Evolutionary conservation across 768 basidiomycete genomes (phyloP).

Genomic region (Agrocybe praecox): DNA sequence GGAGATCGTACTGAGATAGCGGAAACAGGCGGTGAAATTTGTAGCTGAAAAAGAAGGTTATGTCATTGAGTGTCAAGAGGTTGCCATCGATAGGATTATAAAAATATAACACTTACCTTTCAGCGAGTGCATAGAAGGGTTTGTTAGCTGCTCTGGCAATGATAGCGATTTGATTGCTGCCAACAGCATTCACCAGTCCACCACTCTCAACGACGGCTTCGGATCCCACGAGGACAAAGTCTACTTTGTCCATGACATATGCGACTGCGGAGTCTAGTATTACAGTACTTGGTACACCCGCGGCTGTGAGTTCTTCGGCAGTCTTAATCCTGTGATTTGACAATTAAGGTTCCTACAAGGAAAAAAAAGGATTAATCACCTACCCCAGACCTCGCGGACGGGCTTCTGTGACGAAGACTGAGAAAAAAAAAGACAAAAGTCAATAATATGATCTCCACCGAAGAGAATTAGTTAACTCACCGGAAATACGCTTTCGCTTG

Average conservation of each 20-base stretch:
- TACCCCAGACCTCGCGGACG: constrained; percentile 88
- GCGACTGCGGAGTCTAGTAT: constrained; percentile 96
- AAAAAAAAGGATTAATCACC: constrained; percentile 29
- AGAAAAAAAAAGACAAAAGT: constrained; percentile 16
- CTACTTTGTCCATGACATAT: constrained; percentile 95
- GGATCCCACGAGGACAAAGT: constrained; percentile 94
- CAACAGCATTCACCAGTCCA: constrained; percentile 89
- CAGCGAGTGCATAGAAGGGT: constrained; percentile 94
- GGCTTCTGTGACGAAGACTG: constrained; percentile 96
- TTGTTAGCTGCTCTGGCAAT: constrained; percentile 94
- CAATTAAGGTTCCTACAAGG: constrained; percentile 17
- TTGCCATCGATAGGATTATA: constrained; percentile 25
- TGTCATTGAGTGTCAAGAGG: constrained; percentile 6
- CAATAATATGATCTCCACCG: constrained; percentile 16
- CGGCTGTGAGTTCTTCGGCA: constrained; percentile 81
- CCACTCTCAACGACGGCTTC: constrained; percentile 99
- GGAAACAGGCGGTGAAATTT: constrained; percentile 98
- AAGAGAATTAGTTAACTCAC: constrained; percentile 27
- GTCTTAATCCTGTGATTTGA: constrained; percentile 74
- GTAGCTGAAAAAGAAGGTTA: constrained; percentile 58
- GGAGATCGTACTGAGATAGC: constrained; percentile 87
- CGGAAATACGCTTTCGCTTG: constrained; percentile 87
- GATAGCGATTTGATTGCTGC: constrained; percentile 95
- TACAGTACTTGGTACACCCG: constrained; percentile 93
- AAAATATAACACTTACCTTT: constrained; percentile 56